Conservation (phyloP, 2,329 filamentous ascomycete species). For the Sclerotinia subarctica region DNA sequence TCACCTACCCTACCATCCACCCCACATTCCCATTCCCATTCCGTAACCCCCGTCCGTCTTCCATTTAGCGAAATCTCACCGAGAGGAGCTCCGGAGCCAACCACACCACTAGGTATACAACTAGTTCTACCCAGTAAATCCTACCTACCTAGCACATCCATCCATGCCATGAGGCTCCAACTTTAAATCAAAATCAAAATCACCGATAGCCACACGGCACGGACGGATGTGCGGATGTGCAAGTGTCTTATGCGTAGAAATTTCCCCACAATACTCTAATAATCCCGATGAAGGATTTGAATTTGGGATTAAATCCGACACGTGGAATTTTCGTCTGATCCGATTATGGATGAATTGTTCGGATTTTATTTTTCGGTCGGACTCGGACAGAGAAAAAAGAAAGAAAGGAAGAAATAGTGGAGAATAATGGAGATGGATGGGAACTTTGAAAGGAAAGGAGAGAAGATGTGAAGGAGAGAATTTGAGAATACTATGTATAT, state of each 20-base stretch:
- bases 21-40: background rate
- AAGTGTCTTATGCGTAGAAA: background rate
- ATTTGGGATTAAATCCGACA: background rate
- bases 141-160: too few species aligned
- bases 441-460: background rate
- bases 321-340: background rate
- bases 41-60: background rate
- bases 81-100: slow-evolving; percentile 1
- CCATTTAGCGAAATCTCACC: background rate
- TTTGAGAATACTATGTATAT: background rate
- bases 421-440: too few species aligned
- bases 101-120: background rate
- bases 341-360: background rate
- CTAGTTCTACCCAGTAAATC: background rate
- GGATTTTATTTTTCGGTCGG: background rate
- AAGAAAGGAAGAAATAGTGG: background rate
- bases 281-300: background rate
- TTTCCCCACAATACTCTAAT: background rate
- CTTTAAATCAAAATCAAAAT: background rate
- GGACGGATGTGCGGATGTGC: background rate
- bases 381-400: background rate
- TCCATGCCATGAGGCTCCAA: background rate
- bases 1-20: background rate
- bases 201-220: background rate
- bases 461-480: background rate